These are phyloP conservation scores for Petunia secreta DNA, from an alignment of 257 asterid genomes.

Conservation along the genomic window DNA sequence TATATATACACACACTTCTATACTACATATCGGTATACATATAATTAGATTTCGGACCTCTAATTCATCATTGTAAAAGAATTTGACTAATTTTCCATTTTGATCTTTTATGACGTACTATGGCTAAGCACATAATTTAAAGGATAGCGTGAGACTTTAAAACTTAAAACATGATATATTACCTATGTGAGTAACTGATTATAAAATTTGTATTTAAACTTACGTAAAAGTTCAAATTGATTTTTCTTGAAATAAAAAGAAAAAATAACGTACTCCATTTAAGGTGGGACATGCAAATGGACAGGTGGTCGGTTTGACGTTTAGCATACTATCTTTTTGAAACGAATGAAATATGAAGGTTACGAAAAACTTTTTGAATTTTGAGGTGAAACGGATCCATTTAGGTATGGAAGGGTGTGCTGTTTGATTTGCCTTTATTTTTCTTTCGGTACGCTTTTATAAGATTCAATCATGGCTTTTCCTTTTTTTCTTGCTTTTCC, in stretches of 20 bases:
- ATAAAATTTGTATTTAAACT: no score
- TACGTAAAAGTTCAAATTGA: no score
- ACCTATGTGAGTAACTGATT: no score
- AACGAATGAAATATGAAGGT: background rate
- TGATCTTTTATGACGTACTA: no score
- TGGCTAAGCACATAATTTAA: no score
- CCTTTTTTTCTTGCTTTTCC: background rate
- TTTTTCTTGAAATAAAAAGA: background rate
- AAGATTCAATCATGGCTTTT: background rate
- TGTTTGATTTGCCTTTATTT: slow-evolving; percentile 5
- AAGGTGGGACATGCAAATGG: slow-evolving; percentile 33
- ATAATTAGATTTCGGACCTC: no score
- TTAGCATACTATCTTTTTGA: background rate
- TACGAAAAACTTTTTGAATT: background rate
- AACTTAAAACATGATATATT: no score
- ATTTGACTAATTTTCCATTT: no score
- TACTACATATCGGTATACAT: no score
- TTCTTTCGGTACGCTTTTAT: slow-evolving; percentile 23
- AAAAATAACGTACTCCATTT: background rate
- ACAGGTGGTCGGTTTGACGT: slow-evolving; percentile 54
- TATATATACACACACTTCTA: no score
- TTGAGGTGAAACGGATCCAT: slow-evolving; percentile 1
- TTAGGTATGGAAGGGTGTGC: background rate
- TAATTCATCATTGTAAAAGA: no score
- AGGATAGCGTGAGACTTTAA: no score